Conservation (phyloP, 176 grass and related monocot species). For the Phoenix roebelenii region DNA sequence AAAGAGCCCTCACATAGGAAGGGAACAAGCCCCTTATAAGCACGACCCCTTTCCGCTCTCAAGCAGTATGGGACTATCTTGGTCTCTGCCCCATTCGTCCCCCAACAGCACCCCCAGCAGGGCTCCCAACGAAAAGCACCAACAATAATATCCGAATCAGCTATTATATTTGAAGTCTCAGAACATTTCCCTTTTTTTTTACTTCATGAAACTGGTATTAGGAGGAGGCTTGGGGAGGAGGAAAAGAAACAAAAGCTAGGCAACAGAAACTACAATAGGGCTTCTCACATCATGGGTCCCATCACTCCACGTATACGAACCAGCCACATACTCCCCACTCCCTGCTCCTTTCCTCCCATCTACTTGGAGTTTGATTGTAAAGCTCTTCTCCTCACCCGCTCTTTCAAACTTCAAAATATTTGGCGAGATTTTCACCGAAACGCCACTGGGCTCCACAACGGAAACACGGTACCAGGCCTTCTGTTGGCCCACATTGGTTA, state of each 20-base stretch:
- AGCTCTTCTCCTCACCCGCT: slow-evolving; percentile 42
- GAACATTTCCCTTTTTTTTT: too few species aligned
- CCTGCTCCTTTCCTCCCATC: background rate
- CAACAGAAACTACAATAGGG: slow-evolving; percentile 48
- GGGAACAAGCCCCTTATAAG: too few species aligned
- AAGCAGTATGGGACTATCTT: too few species aligned
- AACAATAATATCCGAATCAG: too few species aligned
- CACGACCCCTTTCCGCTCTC: too few species aligned
- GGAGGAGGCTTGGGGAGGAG: too few species aligned
- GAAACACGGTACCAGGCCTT: slow-evolving; percentile 33
- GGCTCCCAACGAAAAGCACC: too few species aligned
- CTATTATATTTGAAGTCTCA: too few species aligned
- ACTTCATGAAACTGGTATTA: too few species aligned
- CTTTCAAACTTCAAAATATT: slow-evolving; percentile 32
- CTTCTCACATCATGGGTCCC: slow-evolving; percentile 56
- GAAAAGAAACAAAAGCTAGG: slow-evolving; percentile 4
- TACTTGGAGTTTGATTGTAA: slow-evolving; percentile 23
- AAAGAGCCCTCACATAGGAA: too few species aligned
- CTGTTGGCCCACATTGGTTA: slow-evolving; percentile 63
- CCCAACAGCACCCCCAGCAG: too few species aligned
- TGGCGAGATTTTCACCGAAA: slow-evolving; percentile 49
- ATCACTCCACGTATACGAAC: slow-evolving; percentile 73
- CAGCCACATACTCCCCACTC: slow-evolving; percentile 19
- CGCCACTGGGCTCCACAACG: slow-evolving; percentile 33
- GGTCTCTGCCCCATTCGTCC: too few species aligned